Evolutionary conservation across 1,139 yeast species (phyloP), one percentile per base, ranked within the genome.

Genomic region (Lipomyces yarrowii): DNA sequence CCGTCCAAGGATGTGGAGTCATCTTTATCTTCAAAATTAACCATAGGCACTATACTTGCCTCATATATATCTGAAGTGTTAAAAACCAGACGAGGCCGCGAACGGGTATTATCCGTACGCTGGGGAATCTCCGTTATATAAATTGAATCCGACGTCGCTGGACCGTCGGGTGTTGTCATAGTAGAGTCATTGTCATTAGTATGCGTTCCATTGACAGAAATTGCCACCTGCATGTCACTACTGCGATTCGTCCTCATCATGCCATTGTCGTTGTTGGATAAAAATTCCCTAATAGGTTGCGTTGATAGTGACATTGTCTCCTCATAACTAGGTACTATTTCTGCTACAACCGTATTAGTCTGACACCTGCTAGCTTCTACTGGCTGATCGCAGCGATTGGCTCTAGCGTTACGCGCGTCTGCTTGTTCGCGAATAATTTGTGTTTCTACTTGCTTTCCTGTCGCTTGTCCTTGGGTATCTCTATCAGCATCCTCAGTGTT

Each of bases 281-380:
- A n/a, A 6, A 35, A 26, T 26, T 26, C 46, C 26, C 61, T 61
- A 15, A 35, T 18, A 21, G 61, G 46, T 23, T 32, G 61, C 10
- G 56, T 32, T n/a, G 59, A 46, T 32, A 37, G 13, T 8, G 35
- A 39, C 65, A 62, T 62, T n/a, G 65, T 53, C 37, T 61, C 64
- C 18, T 62, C 65, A 35, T 62, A 62, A 30, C 65, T 62, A n/a
- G 65, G 65, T 26, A 62, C 65, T 23, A 62, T 53, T 52, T 58
- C 65, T 37, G 65, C 65, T 13, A 62, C 59, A n/a, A 62, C 42
- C 7, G 35, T 52, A 42, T 52, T 53, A 15, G 21, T n/a, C 26
- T 32, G 33, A 37, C 56, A 53, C 35, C 56, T 53, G 37, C 18
- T 33, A 53, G 33, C 37, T 18, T 33, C 37, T n/a, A n/a, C 21